phyloP scores from a whole-genome alignment of 2,329 filamentous ascomycete genomes.

The Aspergillus ustus region DNA sequence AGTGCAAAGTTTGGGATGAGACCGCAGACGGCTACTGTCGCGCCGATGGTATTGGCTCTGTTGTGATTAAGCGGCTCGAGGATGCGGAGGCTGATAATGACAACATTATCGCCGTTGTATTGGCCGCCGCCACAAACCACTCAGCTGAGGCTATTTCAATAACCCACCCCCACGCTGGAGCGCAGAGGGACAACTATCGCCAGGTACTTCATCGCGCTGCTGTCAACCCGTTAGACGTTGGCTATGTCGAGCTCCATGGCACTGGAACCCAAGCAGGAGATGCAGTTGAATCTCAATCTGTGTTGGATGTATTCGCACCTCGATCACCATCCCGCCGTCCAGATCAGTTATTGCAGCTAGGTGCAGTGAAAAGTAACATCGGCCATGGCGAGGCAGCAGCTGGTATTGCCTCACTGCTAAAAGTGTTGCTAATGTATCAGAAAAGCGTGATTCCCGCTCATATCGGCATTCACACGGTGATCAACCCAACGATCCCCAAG shows the following conservation, averaged over 20 bases:
- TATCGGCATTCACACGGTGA: constrained; percentile 64
- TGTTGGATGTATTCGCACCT: constrained; percentile 41
- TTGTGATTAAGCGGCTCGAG: constrained; percentile 58
- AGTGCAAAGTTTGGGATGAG: constrained; percentile 56
- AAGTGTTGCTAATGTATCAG: constrained; percentile 68
- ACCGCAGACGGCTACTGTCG: constrained; percentile 60
- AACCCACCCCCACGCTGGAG: constrained; percentile 47
- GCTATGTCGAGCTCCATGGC: constrained; percentile 48
- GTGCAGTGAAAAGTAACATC: constrained; percentile 35
- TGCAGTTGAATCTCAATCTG: constrained; percentile 43
- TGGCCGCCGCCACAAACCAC: constrained; percentile 49
- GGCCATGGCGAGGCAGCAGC: constrained; percentile 39
- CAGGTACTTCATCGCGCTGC: constrained; percentile 43
- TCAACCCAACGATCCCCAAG: constrained; percentile 38
- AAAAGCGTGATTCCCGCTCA: constrained; percentile 68
- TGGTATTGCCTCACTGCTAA: constrained; percentile 54
- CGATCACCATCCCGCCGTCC: constrained; percentile 22
- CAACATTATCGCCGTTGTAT: constrained; percentile 49
- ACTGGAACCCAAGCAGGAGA: constrained; percentile 50
- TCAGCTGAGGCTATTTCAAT: constrained; percentile 51
- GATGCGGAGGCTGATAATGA: constrained; percentile 57
- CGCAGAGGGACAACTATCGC: constrained; percentile 43
- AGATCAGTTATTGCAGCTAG: constrained; percentile 24
- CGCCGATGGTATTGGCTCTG: constrained; percentile 53
- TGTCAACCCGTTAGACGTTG: constrained; percentile 42